These are phyloP conservation scores for Auriscalpium microsporum DNA, from an alignment of 768 basidiomycete species.

Conservation along the genomic window DNA sequence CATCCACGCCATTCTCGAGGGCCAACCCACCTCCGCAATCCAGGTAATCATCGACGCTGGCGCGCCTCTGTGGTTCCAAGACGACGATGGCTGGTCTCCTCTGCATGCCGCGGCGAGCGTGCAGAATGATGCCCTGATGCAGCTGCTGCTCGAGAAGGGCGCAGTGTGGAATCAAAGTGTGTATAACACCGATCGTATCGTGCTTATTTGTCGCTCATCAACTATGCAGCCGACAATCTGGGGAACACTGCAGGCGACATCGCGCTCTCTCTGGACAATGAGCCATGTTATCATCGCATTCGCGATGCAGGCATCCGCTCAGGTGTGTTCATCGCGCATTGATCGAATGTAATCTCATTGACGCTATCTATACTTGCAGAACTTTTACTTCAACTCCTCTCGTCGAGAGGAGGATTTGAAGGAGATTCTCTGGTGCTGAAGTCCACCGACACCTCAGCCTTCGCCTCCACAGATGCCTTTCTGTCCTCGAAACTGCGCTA, in stretches of 20 bases:
- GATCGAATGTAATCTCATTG: neutral
- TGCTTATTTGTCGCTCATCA: neutral
- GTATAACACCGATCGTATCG: constrained; percentile 9
- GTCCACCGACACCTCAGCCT: constrained; percentile 45
- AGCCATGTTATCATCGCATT: constrained; percentile 63
- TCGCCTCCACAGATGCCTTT: constrained; percentile 60
- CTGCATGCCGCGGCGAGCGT: constrained; percentile 82
- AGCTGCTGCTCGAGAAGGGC: constrained; percentile 65
- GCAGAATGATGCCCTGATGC: constrained; percentile 56
- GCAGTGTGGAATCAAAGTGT: constrained; percentile 87
- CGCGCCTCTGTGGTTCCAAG: constrained; percentile 88
- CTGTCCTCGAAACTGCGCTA: constrained; percentile 64
- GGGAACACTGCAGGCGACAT: constrained; percentile 86
- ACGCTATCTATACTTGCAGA: constrained; percentile 32
- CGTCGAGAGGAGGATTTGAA: constrained; percentile 31
- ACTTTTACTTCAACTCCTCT: constrained; percentile 58
- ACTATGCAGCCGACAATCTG: constrained; percentile 56
- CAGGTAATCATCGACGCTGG: constrained; percentile 48
- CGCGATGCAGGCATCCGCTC: constrained; percentile 90
- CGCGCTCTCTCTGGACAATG: constrained; percentile 77
- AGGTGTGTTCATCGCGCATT: constrained; percentile 41
- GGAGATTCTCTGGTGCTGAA: constrained; percentile 34
- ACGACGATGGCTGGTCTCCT: constrained; percentile 67
- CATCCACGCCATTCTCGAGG: constrained; percentile 48
- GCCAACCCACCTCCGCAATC: constrained; percentile 36